These are phyloP conservation scores for Tylopilus sp. DNA, from an alignment of 768 basidiomycete species.

Conservation along the genomic window DNA sequence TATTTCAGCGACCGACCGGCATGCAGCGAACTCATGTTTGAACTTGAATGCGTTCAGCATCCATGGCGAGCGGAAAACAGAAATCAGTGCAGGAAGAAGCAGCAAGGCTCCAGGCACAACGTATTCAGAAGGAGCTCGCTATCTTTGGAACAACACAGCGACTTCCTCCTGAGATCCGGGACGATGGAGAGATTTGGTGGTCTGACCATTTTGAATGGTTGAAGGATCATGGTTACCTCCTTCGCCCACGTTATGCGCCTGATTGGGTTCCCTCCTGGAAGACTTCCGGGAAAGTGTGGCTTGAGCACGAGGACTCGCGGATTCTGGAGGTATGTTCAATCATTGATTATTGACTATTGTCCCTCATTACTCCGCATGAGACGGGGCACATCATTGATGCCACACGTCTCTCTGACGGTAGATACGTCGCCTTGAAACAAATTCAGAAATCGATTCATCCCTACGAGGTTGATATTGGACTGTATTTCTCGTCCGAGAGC, in stretches of 20 bases:
- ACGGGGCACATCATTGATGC: slow-evolving; percentile 25
- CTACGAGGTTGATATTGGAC: slow-evolving; percentile 29
- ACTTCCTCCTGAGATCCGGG: not conserved
- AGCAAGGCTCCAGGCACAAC: not conserved
- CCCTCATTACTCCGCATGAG: not conserved
- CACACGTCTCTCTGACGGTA: slow-evolving; percentile 22
- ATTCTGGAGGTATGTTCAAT: not conserved
- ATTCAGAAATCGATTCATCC: slow-evolving; percentile 10
- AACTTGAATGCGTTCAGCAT: too few relatives aligned
- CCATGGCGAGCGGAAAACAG: not conserved
- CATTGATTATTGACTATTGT: not conserved
- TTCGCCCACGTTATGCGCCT: slow-evolving; percentile 10
- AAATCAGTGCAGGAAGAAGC: not conserved
- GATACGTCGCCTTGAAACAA: slow-evolving; percentile 30
- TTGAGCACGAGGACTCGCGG: not conserved
- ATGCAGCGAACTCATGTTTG: not conserved
- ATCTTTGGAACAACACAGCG: not conserved
- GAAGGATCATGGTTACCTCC: slow-evolving; percentile 4
- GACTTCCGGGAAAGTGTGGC: not conserved
- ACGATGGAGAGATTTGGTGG: slow-evolving; percentile 2
- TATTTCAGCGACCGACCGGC: not conserved
- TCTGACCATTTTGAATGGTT: not conserved
- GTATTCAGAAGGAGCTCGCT: slow-evolving; percentile 2
- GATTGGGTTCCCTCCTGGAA: slow-evolving; percentile 12
- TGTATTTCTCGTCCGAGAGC: slow-evolving; percentile 16